Conservation (phyloP, 139 green algal genomes). For the Desmodesmus armatus region DNA sequence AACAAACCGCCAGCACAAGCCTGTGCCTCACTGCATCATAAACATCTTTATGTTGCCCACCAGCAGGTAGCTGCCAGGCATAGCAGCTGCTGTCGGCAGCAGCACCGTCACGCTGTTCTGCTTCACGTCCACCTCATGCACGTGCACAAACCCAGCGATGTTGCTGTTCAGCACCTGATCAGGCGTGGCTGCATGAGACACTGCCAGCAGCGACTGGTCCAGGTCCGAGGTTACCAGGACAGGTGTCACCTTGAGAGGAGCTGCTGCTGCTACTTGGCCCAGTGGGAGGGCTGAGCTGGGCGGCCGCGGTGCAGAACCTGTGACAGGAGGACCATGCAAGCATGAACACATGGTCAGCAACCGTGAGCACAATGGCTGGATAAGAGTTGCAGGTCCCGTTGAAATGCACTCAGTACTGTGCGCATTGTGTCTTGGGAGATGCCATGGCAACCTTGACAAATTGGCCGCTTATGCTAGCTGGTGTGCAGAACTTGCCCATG, state of each 20-base stretch:
- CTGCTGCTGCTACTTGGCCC: constrained; percentile 64
- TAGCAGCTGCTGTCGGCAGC: constrained; percentile 70
- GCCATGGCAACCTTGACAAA: too few relatives aligned
- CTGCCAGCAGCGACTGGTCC: constrained; percentile 86
- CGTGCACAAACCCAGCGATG: constrained; percentile 85
- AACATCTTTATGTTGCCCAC: constrained; percentile 77
- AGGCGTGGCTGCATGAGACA: constrained; percentile 79
- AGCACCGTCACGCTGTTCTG: constrained; percentile 80
- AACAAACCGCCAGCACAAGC: not conserved
- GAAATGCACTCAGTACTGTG: too few relatives aligned
- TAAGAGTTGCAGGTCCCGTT: too few relatives aligned
- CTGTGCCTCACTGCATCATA: constrained; percentile 32
- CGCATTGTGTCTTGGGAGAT: too few relatives aligned
- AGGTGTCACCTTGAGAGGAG: constrained; percentile 72
- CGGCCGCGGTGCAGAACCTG: constrained; percentile 54
- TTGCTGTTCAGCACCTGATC: constrained; percentile 71
- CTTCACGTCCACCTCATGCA: constrained; percentile 74
- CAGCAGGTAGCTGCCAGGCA: constrained; percentile 87
- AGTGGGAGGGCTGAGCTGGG: constrained; percentile 87
- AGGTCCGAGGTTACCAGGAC: constrained; percentile 62
- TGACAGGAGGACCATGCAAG: not conserved
- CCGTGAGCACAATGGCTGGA: constrained; percentile 65
- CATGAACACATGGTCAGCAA: constrained; percentile 22
- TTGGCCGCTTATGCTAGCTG: too few relatives aligned
- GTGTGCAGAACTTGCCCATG: too few relatives aligned